Evolutionary conservation across 1,139 yeast genomes (phyloP), one percentile per base, ranked within the genome.

Genomic region (Citeromyces siamensis): DNA sequence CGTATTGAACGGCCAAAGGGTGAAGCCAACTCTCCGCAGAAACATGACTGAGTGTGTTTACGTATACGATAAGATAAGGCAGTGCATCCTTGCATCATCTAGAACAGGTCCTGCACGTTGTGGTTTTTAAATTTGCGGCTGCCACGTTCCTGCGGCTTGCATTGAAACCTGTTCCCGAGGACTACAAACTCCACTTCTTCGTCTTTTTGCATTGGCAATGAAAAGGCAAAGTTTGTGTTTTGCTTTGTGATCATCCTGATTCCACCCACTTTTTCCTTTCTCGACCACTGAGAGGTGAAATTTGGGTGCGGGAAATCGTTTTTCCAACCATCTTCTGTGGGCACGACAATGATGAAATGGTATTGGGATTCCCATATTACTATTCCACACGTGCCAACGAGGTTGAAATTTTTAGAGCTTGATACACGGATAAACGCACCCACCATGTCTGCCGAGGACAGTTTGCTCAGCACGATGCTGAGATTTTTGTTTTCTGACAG

Each of bases 331-430:
- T 53, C 55, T 17, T 53, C 51, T 35, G 74, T 60, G 2, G 73
- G 72, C 0, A 72, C 68, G 20, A 80, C 75, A 35, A 88, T 47
- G 3, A 85, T 71, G 49, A 85, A 81, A 39, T 73, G 70, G 46
- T 79, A 74, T 51, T 83, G 88, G 6, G 90, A 73, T 51, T 90
- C 98, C 80, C 94, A 83, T 1, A 85, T 61, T 2, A 88, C 85
- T 5, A 88, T 81, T 0, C 98, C 98, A 32, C 65, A 47, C 13
- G 69, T 48, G 0, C 95, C 95, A 5, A 78, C 67, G 38, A 73
- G 50, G 36, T 73, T 68, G 2, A 66, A 61, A 47, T 82, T 82
- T 14, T 62, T 58, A 9, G 86, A 67, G 34, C 73, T 68, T 1
- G 65, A 49, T 0, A 88, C 90, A 12, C 66, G 64, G 17, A 88